Base-by-base conservation (phyloP, 2,329 filamentous ascomycete species). In the Microascus cirrosus region DNA sequence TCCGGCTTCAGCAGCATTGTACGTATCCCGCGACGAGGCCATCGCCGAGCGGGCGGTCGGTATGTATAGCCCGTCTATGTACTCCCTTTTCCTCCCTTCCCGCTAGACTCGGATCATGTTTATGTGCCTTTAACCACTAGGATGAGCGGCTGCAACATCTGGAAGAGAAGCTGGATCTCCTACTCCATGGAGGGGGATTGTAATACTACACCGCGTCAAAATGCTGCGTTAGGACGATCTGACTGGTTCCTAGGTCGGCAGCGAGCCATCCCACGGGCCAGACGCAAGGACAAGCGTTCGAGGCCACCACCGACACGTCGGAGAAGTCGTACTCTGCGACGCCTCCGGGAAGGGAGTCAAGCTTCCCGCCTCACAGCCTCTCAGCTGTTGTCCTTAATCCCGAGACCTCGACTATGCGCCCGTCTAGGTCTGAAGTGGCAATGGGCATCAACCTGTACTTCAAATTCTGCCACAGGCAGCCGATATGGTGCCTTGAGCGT, bases 91-190 rank as follows among this genome's bases (percentile, higher is more conserved):
- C 53, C 34, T 50, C 55, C 35, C 12, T 35, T 20, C 45, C n/a
- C 22, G 3, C 20, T 20, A 20, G 45, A 50, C 45, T 22, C 45
- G 45, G 11, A 50, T 50, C n/a, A 50, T 22, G 45, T 50, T 8
- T 50, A 24, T 24, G 45, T 11, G 45, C 45, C 24, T 22, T 34
- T 24, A 55, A 53, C 25, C 56, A 56, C 55, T 53, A 79, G 77
- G 75, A 77, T 61, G 77, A 79, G 64, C 70, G 77, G 61, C 67
- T 79, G n/a, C 75, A 75, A 15, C 73, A 75, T 55, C 62, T 79
- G 48, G 77, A 79, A 66, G 76, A 78, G 65, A 79, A 79, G 64
- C 71, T 79, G 53, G 76, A 79, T 65, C 72, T 74, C 59, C 69
- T 79, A 57, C 66, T 79, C 22, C 77, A 69, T 54, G 74, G 75